These are phyloP conservation scores for Colletotrichum sp. DNA, from an alignment of 2,329 filamentous ascomycete genomes.

Conservation along the genomic window DNA sequence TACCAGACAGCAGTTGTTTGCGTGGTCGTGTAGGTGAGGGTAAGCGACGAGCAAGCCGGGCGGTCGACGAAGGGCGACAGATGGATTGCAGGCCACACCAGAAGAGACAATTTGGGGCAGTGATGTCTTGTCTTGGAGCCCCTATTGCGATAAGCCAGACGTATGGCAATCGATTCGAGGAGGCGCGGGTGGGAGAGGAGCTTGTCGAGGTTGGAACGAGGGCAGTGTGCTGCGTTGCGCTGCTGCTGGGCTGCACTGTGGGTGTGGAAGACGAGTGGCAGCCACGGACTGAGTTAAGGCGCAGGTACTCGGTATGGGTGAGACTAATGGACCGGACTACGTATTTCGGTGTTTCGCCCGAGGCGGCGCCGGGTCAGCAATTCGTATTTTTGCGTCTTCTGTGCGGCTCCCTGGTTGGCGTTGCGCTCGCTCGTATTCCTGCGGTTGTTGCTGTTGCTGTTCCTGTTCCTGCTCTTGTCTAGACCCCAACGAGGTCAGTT, in stretches of 20 bases:
- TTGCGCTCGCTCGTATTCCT: conserved; percentile 9
- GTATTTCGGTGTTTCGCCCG: background rate
- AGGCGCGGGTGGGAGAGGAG: background rate
- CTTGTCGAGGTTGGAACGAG: background rate
- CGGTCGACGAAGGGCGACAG: background rate
- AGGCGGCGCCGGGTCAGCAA: background rate
- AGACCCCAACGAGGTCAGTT: background rate
- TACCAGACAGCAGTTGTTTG: background rate
- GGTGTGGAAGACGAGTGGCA: background rate
- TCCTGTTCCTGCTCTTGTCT: background rate
- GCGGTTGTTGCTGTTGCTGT: background rate
- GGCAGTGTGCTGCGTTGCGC: background rate
- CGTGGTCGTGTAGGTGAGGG: background rate
- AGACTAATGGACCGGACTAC: background rate
- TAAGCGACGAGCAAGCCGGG: background rate
- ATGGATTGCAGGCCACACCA: background rate
- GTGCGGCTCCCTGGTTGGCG: conserved; percentile 1
- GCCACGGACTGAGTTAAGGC: background rate
- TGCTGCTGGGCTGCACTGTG: background rate
- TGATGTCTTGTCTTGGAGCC: conserved; percentile 1
- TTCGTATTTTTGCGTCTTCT: background rate
- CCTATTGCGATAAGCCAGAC: background rate
- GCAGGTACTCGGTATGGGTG: background rate
- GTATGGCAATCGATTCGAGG: background rate
- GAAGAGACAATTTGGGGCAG: background rate